A percentile compares a stretch with the other conserved stretches of the same genome.
Conservation (phyloP, 495 filamentous ascomycete genomes). For the Aspergillus nanangensis region DNA sequence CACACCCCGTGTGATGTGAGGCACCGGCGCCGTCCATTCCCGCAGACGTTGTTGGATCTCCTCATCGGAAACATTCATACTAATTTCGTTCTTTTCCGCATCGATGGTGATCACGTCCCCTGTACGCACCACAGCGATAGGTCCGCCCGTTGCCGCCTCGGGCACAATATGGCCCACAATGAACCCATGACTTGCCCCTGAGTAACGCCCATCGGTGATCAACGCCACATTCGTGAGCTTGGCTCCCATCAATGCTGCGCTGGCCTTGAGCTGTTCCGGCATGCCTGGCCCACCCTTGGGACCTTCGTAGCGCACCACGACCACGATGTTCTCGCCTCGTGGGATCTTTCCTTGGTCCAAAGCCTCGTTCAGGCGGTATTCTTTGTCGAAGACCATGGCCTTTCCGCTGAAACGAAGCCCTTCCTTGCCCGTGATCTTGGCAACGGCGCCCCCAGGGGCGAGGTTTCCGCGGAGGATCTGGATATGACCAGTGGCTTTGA, state of each 20-base stretch:
- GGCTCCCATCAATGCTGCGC: constrained; percentile 89
- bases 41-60: constrained; percentile 65
- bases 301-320: constrained; percentile 93
- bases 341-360: constrained; percentile 69
- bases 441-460: constrained; percentile 86
- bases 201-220: constrained; percentile 91
- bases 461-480: constrained; percentile 89
- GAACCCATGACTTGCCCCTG: constrained; percentile 88
- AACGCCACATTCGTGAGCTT: constrained; percentile 83
- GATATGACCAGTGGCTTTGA: constrained; percentile 84
- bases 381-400: constrained; percentile 89
- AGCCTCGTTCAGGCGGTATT: constrained; percentile 70
- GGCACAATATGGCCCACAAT: constrained; percentile 95
- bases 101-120: constrained; percentile 87
- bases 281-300: constrained; percentile 95
- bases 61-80: constrained; percentile 68
- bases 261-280: constrained; percentile 94
- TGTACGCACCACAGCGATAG: constrained; percentile 73
- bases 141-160: constrained; percentile 79
- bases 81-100: constrained; percentile 71
- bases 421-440: constrained; percentile 98
- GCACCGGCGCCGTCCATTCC: constrained; percentile 69
- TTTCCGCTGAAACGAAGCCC: constrained; percentile 76
- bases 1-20: constrained; percentile 76
- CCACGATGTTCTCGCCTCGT: constrained; percentile 76